Evolutionary conservation across 305 asterid species (phyloP), one percentile per base, ranked within the genome.

Genomic region (Andrographis paniculata): DNA sequence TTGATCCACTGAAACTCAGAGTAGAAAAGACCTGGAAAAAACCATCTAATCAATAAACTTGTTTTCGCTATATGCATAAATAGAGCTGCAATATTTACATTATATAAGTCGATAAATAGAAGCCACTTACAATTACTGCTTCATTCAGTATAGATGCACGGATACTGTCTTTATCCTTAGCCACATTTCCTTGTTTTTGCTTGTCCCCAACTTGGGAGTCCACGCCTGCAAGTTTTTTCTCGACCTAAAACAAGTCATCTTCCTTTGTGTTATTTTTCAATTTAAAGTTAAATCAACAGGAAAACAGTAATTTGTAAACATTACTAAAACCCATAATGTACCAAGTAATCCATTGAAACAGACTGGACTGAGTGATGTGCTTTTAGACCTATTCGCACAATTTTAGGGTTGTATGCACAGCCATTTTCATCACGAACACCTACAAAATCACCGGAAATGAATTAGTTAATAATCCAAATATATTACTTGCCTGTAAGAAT

Each of bases 291-390:
- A 42, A 23, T 33, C 38, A 33, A 33, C 4, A 45, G 46, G 17
- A 21, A 30, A 13, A 2, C 9, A 33, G 12, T 0, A 33, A 11
- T 9, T 50, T 37, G 28, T 31, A 42, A 24, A 41, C 47, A 56
- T 37, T 24, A 21, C 14, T 48, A 39, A 53, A 11, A 42, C 46
- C 18, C 48, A 53, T 41, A 53, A 65, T 75, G 44, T 66, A 92
- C 99, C 64, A 92, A 72, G 75, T 92, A 71, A 78, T 92, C 97
- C 93, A 92, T 87, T 54, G 96, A 81, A 73, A 92, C 99, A 20
- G 94, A 74, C 75, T 74, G 80, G 64, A 92, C 86, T 43, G 96
- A 87, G 70, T 84, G 95, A 71, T 92, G 99, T n/a, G 99, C 59
- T 62, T 74, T 92, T 43, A 92, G 87, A 65, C 99, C 99, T 50